Conservation (phyloP, 2,329 filamentous ascomycete species). For the Neophaeococcomyces aloes region DNA sequence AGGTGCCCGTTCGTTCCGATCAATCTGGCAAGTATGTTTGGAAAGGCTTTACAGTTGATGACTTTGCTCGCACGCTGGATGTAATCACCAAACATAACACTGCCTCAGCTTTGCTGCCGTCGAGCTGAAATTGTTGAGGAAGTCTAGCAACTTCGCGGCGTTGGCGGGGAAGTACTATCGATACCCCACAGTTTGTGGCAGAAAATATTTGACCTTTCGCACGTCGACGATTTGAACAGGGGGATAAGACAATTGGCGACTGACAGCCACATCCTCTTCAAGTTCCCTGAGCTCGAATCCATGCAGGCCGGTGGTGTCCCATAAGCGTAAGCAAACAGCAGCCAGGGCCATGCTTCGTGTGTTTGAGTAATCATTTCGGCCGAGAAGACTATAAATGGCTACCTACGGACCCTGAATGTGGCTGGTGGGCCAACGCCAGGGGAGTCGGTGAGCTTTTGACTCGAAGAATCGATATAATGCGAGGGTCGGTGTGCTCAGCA, state of each 20-base stretch:
- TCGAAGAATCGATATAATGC: background rate
- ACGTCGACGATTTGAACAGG: background rate
- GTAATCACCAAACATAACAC: background rate
- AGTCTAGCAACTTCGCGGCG: background rate
- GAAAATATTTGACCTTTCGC: background rate
- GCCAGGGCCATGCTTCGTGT: background rate
- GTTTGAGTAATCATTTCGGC: slow-evolving; percentile 3
- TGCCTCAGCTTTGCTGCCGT: background rate
- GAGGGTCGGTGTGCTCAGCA: background rate
- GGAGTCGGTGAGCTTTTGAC: slow-evolving; percentile 4
- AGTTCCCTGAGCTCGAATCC: too few relatives aligned
- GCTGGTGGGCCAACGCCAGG: background rate
- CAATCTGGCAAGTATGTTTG: too few relatives aligned
- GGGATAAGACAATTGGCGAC: background rate
- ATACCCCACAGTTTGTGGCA: background rate
- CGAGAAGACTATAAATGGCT: background rate
- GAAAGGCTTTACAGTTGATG: too few relatives aligned
- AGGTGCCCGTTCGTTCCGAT: too few relatives aligned
- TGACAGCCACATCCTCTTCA: background rate
- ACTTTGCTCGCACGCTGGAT: background rate
- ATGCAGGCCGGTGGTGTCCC: too few relatives aligned
- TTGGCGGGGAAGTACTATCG: background rate
- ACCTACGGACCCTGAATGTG: too few relatives aligned
- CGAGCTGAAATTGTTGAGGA: background rate
- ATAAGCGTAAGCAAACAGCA: background rate